Conservation (phyloP, 1,139 yeast species). For the Lodderomyces margitis region DNA sequence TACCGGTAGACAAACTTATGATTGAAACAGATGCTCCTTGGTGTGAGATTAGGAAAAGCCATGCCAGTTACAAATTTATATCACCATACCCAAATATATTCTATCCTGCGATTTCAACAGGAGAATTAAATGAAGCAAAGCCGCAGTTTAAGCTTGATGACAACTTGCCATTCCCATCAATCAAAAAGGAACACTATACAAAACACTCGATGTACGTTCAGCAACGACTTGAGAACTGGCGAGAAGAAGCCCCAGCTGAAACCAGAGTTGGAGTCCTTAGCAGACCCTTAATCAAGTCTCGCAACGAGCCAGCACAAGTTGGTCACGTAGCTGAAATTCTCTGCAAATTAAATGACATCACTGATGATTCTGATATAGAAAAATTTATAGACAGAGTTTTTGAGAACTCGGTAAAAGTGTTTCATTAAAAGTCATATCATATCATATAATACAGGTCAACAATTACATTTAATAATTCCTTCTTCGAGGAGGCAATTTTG, state of each 20-base stretch:
- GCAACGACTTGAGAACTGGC: slow-evolving; percentile 12
- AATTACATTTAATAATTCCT: background rate
- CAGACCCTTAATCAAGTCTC: slow-evolving; percentile 66
- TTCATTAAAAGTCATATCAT: slow-evolving; percentile 27
- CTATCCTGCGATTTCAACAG: slow-evolving; percentile 41
- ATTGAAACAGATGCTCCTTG: slow-evolving; percentile 98
- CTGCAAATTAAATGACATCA: slow-evolving; percentile 47
- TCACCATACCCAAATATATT: slow-evolving; percentile 53
- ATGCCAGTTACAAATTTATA: slow-evolving; percentile 64
- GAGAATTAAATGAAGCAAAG: slow-evolving; percentile 5
- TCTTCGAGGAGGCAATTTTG: background rate
- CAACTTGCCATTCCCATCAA: slow-evolving; percentile 56
- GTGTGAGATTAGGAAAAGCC: slow-evolving; percentile 90
- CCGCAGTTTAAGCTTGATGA: slow-evolving; percentile 31
- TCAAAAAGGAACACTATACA: slow-evolving; percentile 61
- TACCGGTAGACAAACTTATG: slow-evolving; percentile 70
- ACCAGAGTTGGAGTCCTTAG: slow-evolving; percentile 33
- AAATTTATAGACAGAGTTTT: slow-evolving; percentile 62
- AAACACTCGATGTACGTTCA: slow-evolving; percentile 30
- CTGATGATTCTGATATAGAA: slow-evolving; percentile 46
- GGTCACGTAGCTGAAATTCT: slow-evolving; percentile 80
- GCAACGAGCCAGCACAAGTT: slow-evolving; percentile 90
- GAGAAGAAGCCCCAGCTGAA: slow-evolving; percentile 8
- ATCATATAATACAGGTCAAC: slow-evolving; percentile 1
- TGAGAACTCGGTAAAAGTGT: slow-evolving; percentile 59